phyloP scores from a whole-genome alignment of 345 rosid genomes.

The Diplotaxis tenuifolia region DNA sequence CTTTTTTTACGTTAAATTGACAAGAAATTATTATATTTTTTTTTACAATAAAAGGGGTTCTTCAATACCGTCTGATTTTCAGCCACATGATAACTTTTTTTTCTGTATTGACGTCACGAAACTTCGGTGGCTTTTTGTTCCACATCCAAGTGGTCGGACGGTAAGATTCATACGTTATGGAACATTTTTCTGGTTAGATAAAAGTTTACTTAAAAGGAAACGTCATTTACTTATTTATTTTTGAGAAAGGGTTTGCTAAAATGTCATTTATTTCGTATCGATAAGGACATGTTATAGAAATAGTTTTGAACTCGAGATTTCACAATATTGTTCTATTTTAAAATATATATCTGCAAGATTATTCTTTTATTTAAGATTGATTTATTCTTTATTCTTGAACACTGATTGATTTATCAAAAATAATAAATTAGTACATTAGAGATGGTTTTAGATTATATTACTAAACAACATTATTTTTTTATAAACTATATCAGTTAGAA shows the following conservation, averaged over 20 bases:
- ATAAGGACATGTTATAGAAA: not conserved
- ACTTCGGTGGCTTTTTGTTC: not conserved
- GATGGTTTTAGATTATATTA: too few relatives aligned
- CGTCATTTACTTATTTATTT: not conserved
- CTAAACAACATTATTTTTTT: not conserved
- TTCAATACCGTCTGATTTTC: not conserved
- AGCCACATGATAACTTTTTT: slow-evolving; percentile 8
- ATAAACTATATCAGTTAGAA: too few relatives aligned
- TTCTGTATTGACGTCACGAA: not conserved
- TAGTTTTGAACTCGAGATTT: too few relatives aligned
- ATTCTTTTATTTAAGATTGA: too few relatives aligned
- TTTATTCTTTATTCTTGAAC: too few relatives aligned
- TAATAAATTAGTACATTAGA: too few relatives aligned
- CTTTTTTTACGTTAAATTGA: not conserved
- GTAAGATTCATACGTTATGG: not conserved
- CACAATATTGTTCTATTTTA: too few relatives aligned
- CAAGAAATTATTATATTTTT: not conserved
- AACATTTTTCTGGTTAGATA: not conserved
- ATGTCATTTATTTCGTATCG: not conserved
- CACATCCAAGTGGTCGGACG: not conserved
- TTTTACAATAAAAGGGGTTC: not conserved
- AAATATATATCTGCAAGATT: too few relatives aligned
- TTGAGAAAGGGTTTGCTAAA: too few relatives aligned
- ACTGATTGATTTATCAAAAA: too few relatives aligned
- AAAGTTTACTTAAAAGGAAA: not conserved